Evolutionary conservation across 139 green algal species (phyloP).

Genomic region (Desmodesmus armatus): DNA sequence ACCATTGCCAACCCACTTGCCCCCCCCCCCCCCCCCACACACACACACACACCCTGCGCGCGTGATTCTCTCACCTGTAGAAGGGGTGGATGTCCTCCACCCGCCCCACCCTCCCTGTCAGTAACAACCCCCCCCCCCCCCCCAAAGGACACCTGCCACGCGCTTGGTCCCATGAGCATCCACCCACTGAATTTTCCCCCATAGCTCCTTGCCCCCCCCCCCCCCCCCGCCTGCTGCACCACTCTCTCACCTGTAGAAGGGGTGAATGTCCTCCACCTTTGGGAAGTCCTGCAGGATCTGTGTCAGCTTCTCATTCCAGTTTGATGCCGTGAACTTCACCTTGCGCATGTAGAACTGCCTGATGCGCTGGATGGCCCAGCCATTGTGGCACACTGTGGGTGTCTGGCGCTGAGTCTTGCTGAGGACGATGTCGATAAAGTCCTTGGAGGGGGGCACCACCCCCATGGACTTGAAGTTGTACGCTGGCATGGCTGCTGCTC

Average conservation of each 20-base stretch:
- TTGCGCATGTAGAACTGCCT: slow-evolving; percentile 99
- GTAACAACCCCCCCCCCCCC: too few relatives aligned
- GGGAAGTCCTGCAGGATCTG: slow-evolving; percentile 98
- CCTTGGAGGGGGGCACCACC: slow-evolving; percentile 90
- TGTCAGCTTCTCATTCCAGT: slow-evolving; percentile 94
- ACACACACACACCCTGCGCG: too few relatives aligned
- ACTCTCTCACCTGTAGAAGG: too few relatives aligned
- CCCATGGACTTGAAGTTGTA: slow-evolving; percentile 98
- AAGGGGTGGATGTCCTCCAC: slow-evolving; percentile 98
- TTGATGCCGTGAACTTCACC: slow-evolving; percentile 94
- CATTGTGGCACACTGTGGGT: slow-evolving; percentile 98
- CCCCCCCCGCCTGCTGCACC: too few relatives aligned
- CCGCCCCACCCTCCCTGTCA: too few relatives aligned
- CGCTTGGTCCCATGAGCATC: too few relatives aligned
- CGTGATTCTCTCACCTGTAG: too few relatives aligned
- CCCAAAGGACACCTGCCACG: too few relatives aligned
- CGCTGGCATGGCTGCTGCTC: slow-evolving; percentile 70
- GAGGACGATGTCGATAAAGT: slow-evolving; percentile 99
- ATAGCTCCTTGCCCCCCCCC: too few relatives aligned
- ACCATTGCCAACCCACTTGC: too few relatives aligned
- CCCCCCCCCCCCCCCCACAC: too few relatives aligned
- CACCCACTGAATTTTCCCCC: too few relatives aligned
- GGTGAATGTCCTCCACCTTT: slow-evolving; percentile 97
- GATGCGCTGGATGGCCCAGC: slow-evolving; percentile 95
- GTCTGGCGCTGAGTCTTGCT: slow-evolving; percentile 97